These are phyloP conservation scores for Limnanthes douglasii DNA, from an alignment of 345 rosid species.

Conservation along the genomic window DNA sequence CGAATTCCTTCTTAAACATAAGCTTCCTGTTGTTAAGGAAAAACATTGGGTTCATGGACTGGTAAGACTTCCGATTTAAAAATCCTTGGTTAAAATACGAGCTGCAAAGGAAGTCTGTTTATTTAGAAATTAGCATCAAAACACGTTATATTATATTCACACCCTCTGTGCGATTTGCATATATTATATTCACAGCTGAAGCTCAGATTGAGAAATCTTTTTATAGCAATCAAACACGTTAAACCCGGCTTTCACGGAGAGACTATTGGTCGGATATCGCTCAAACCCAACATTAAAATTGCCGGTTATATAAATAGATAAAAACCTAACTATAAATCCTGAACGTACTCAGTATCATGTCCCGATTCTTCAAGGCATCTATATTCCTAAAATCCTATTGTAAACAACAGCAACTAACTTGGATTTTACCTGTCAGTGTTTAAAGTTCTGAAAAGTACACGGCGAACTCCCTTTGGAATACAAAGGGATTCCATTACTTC, in stretches of 20 bases:
- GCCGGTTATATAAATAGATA: neutral
- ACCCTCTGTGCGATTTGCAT: no score
- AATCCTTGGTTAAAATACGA: neutral
- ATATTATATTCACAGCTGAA: neutral
- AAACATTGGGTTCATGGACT: neutral
- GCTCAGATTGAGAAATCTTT: neutral
- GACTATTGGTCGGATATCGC: no score
- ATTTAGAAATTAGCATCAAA: no score
- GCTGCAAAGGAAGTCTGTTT: neutral
- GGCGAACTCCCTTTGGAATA: conserved; percentile 62
- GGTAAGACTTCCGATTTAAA: neutral
- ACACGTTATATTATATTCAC: no score
- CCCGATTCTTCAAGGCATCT: neutral
- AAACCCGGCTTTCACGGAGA: no score
- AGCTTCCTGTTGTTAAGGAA: conserved; percentile 37
- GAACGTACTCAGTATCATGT: neutral
- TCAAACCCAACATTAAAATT: neutral
- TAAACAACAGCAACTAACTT: neutral
- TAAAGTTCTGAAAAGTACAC: conserved; percentile 75
- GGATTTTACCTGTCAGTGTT: conserved; percentile 67
- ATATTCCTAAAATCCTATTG: neutral
- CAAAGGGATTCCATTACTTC: conserved; percentile 60
- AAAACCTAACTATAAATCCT: neutral
- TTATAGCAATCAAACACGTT: no score
- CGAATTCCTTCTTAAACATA: conserved; percentile 60